Evolutionary conservation across 768 basidiomycete genomes (phyloP), one percentile per base, ranked within the genome.

Genomic region (Mycena vitilis): DNA sequence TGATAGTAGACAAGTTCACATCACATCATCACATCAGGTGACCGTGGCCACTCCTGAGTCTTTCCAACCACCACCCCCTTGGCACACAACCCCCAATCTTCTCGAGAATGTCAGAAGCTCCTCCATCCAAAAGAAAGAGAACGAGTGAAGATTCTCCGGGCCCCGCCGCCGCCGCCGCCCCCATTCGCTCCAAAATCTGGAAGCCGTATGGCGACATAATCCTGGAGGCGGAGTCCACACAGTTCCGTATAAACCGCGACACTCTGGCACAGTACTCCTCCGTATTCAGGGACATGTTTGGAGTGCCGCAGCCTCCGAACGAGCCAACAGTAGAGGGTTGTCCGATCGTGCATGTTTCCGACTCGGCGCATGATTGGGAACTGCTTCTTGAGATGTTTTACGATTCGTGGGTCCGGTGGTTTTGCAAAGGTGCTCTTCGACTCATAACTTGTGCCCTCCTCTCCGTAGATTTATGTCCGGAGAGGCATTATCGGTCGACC

Each of bases 271-370:
- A 34, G 45, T 44, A 64, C 8, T 64, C 86, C 2, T 83, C 87
- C 36, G 79, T 87, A 12, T 87, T 87, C 68, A 77, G 76, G 52
- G 83, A 83, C 68, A 77, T 86, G 73, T 80, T 87, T 60, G 75
- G 79, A 7, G 74, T 87, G 10, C 85, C 83, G 5, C 81, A 80
- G 53, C 84, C 83, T 18, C 38, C 59, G 18, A 44, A 64, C 22
- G 57, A 48, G 30, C 72, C 63, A 11, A 49, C 54, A 8, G 23
- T 65, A 13, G 63, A 65, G 36, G 63, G 55, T 2, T 58, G 63
- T 34, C 56, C 48, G 4, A 42, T 65, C 22, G 55, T 65, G 8
- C 54, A 22, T 15, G n/a, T 65, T 44, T 42, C 48, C 10, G 71
- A 58, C 34, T 44, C 40, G 9, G 61, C 67, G n/a, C 53, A 68